Base-by-base conservation (phyloP, 139 green algal species). In the Tetradesmus lagerheimii region DNA sequence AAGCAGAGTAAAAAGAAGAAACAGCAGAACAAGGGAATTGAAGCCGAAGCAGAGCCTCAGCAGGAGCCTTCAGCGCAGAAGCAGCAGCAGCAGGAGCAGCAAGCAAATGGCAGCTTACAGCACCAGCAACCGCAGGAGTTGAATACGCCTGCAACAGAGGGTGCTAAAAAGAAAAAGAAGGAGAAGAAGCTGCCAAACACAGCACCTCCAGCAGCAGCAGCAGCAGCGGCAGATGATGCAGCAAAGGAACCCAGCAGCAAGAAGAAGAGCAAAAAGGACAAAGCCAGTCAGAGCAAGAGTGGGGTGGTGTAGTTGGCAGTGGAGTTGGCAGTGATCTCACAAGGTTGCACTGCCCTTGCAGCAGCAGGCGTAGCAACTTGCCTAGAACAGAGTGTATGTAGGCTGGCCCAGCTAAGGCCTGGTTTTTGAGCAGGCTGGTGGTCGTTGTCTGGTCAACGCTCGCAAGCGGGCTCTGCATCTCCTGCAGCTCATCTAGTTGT, bases 181-280 rank as follows among this genome's bases (percentile, higher is more conserved):
- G 31, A 86, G 25, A 76, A 74, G 81, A 75, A 74, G 31, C 9
- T 38, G 71, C 31, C 71, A 3, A 38, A 41, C 71, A 38, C 71
- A 38, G 71, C 71, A 35, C 29, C 66, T 8, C 66, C 66, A 77
- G 66, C 66, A 77, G 66, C 66, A 75, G 37, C 38, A 62, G 77
- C 38, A 53, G 35, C 38, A 62, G 77, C 77, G 62, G 77, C 39
- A 34, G n/a, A 50, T 3, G 15, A n/a, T 2, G 77, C 77, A 53
- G 37, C 77, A 20, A 53, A 37, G 71, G 71, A 79, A n/a, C 71
- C n/a, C 9, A 20, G 31, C 31, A 38, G 31, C 71, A 41, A 79
- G 14, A 79, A 79, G 71, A 79, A 79, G 31, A 71, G 57, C 57
- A 79, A 79, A 38, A 79, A 79, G 71, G 71, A 79, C 9, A 79